Base-by-base conservation (phyloP, 1,139 yeast genomes). In the Lodderomyces pseudojiufengensis region DNA sequence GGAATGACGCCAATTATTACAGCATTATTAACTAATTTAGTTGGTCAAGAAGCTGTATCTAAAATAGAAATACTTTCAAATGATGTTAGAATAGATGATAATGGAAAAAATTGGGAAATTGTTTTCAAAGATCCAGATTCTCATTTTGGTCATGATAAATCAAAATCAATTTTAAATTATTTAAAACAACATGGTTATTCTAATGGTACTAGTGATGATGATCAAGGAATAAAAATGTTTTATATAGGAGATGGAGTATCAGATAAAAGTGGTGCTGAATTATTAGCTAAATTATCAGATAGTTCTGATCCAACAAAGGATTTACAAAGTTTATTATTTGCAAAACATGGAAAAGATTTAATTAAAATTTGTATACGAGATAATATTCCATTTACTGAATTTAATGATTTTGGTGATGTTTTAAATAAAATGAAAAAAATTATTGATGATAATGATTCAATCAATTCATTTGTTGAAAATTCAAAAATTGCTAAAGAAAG, bases 161-260 rank as follows among this genome's bases (percentile, higher is more conserved):
- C 95, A 32, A 72, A 77, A 38, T 83, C 94, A 24, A 88, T 90
- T 49, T 72, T 75, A 42, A 84, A 86, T 29, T 84, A 77, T 54
- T 75, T 70, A 59, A 49, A 55, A 43, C 45, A 65, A 57, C 57
- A 73, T 69, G 49, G 65, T 52, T 54, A 62, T 64, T 27, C 16
- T 39, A 98, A 92, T 57, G 99, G 99, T 42, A 97, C 92, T 21
- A 82, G 95, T 37, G 99, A 92, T 59, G 70, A 92, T 48, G 79
- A 88, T 43, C 98, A 98, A 18, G 97, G 97, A 23, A 81, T 84
- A 55, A 97, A 92, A 59, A 88, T 98, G n/a, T n/a, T n/a, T n/a
- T n/a, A n/a, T n/a, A n/a, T n/a, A n/a, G n/a, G n/a, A n/a, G n/a
- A n/a, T n/a, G n/a, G n/a, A n/a, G n/a, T n/a, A n/a, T n/a, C n/a